Conservation (phyloP, 331 rosid genomes). For the Quercus lobata region DNA sequence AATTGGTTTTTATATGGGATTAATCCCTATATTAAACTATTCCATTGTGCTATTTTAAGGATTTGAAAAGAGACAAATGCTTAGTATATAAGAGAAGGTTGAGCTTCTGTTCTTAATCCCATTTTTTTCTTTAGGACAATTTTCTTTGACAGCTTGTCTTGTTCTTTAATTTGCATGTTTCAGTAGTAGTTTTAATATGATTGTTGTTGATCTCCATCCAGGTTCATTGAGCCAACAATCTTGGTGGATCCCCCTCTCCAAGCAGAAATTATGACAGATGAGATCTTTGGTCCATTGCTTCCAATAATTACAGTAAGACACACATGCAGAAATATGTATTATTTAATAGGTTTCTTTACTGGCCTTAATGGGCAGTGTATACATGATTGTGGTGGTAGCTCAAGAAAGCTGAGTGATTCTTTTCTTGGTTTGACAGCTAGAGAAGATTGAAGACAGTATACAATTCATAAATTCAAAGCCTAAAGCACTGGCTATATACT, state of each 20-base stretch:
- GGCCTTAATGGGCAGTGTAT: neutral
- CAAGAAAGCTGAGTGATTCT: neutral
- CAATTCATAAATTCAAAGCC: constrained; percentile 60
- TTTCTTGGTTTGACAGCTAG: constrained; percentile 40
- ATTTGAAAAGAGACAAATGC: too few relatives aligned
- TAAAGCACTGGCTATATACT: constrained; percentile 61
- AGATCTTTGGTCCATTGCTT: constrained; percentile 76
- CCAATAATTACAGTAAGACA: constrained; percentile 58
- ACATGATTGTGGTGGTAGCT: too few relatives aligned
- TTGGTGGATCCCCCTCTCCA: constrained; percentile 68
- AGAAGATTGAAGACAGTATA: constrained; percentile 66
- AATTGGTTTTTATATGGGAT: too few relatives aligned
- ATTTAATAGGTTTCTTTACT: neutral
- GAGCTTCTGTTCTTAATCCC: too few relatives aligned
- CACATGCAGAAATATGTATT: neutral
- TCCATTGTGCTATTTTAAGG: too few relatives aligned
- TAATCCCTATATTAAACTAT: too few relatives aligned
- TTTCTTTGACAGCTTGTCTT: too few relatives aligned
- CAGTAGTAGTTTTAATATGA: too few relatives aligned
- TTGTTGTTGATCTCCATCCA: constrained; percentile 17
- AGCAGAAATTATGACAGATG: constrained; percentile 58
- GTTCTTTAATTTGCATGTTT: too few relatives aligned
- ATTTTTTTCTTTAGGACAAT: too few relatives aligned
- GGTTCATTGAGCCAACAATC: constrained; percentile 77
- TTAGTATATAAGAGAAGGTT: too few relatives aligned